phyloP scores from a whole-genome alignment of 2,329 filamentous ascomycete species.

The Paecilomyces fulvus region DNA sequence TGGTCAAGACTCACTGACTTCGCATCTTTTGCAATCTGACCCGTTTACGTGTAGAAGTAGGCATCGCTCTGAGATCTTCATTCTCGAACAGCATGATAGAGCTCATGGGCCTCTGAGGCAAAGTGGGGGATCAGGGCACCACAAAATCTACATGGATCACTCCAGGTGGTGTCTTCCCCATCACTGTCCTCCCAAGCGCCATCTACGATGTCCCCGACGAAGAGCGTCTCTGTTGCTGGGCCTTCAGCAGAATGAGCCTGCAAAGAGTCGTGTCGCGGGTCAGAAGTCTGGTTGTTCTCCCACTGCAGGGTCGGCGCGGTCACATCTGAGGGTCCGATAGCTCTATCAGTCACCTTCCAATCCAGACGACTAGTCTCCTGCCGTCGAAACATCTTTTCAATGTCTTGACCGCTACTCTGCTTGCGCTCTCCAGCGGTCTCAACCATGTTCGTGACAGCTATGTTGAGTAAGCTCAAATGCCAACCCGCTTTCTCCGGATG shows the following conservation, averaged over 20 bases:
- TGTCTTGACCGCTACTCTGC: conserved; percentile 61
- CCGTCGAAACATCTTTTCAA: conserved; percentile 69
- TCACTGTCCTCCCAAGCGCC: conserved; percentile 27
- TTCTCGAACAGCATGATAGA: conserved; percentile 33
- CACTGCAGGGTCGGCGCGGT: background rate
- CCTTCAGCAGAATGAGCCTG: background rate
- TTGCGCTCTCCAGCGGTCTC: conserved; percentile 45
- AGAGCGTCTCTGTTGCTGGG: background rate
- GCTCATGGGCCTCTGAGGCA: conserved; percentile 41
- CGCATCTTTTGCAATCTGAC: background rate
- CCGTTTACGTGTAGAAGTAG: background rate
- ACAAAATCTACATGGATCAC: conserved; percentile 34
- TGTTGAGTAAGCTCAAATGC: conserved; percentile 76
- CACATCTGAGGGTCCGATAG: background rate
- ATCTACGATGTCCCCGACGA: conserved; percentile 12
- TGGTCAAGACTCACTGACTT: too few species aligned
- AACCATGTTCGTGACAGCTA: conserved; percentile 81
- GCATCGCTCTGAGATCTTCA: background rate
- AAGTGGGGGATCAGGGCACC: conserved; percentile 41
- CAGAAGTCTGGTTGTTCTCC: background rate
- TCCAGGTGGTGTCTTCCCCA: conserved; percentile 19
- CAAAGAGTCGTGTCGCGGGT: background rate
- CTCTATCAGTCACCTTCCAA: conserved; percentile 46
- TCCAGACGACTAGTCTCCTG: conserved; percentile 63
- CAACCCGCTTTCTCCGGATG: conserved; percentile 62